phyloP scores from a whole-genome alignment of 2,329 filamentous ascomycete species.

The Byssochlamys sp. region DNA sequence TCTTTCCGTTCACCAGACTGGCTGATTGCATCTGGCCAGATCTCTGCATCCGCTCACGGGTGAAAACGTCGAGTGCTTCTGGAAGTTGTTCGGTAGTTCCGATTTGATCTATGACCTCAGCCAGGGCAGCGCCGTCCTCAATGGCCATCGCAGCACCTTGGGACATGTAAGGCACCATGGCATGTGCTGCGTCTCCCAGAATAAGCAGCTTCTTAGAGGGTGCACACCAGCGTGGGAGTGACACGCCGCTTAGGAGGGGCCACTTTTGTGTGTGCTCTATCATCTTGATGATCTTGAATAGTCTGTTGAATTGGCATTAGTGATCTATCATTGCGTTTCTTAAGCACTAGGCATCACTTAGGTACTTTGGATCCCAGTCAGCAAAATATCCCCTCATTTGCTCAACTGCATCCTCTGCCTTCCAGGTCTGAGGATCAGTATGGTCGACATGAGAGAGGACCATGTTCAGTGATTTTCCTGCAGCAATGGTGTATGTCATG shows the following conservation, averaged over 20 bases:
- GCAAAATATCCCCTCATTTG: slow-evolving; percentile 24
- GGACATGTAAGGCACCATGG: not conserved
- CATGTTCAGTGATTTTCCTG: slow-evolving; percentile 34
- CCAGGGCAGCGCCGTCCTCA: not conserved
- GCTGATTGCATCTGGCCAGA: slow-evolving; percentile 33
- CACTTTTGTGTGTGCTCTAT: not conserved
- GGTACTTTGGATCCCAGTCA: slow-evolving; percentile 6
- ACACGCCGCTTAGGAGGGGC: not conserved
- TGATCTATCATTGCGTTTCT: not conserved
- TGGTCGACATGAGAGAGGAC: slow-evolving; percentile 26
- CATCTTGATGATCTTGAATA: not conserved
- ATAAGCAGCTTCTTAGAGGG: not conserved
- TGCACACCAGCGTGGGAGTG: not conserved
- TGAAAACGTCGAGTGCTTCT: not conserved
- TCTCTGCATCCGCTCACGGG: slow-evolving; percentile 7
- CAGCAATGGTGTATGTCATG: slow-evolving; percentile 32
- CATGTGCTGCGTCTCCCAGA: not conserved
- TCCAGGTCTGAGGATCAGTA: slow-evolving; percentile 13
- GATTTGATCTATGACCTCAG: not conserved
- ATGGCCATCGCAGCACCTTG: not conserved
- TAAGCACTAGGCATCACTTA: not conserved
- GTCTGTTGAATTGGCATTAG: not conserved
- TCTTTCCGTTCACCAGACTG: slow-evolving; percentile 37
- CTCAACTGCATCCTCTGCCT: slow-evolving; percentile 13
- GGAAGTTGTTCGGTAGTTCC: not conserved